Conservation (phyloP, 805 yeast genomes). For the Saccharomyces jurei region DNA sequence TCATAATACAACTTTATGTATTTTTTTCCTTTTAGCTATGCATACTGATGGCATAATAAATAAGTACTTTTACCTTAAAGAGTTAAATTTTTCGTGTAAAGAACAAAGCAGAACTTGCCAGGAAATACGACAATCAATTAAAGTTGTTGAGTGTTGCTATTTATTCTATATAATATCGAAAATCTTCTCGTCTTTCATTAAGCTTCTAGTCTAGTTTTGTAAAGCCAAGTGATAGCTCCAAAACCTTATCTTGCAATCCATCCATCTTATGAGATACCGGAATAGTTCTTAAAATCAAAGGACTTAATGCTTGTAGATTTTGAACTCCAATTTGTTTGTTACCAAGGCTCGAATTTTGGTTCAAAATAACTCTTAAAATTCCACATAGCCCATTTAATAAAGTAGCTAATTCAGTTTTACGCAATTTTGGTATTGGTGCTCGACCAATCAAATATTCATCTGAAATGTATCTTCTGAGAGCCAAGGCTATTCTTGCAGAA, state of each 20-base stretch:
- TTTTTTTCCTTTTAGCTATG: background rate
- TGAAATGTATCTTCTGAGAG: slow-evolving; percentile 54
- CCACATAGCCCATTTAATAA: slow-evolving; percentile 38
- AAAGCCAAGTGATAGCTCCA: slow-evolving; percentile 22
- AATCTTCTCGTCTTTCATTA: background rate
- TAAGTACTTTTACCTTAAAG: background rate
- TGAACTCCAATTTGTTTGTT: slow-evolving; percentile 4
- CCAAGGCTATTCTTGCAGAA: slow-evolving; percentile 49
- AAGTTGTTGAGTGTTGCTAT: background rate
- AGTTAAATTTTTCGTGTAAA: background rate
- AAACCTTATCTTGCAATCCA: slow-evolving; percentile 24
- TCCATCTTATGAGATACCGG: slow-evolving; percentile 28
- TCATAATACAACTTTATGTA: background rate
- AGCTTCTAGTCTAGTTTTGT: slow-evolving; percentile 18
- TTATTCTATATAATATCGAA: background rate
- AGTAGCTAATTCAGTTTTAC: slow-evolving; percentile 50
- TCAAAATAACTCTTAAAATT: slow-evolving; percentile 15
- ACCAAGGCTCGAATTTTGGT: background rate
- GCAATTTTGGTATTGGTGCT: slow-evolving; percentile 61
- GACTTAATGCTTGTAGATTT: slow-evolving; percentile 19
- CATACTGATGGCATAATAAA: background rate
- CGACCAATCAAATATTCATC: slow-evolving; percentile 51
- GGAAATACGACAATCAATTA: background rate
- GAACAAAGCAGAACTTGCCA: background rate
- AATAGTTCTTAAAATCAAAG: slow-evolving; percentile 26